Percentiles rank a stretch among this genome's conserved stretches.
phyloP scores from a whole-genome alignment of 2,329 filamentous ascomycete species.

The Aspergillus udagawae region DNA sequence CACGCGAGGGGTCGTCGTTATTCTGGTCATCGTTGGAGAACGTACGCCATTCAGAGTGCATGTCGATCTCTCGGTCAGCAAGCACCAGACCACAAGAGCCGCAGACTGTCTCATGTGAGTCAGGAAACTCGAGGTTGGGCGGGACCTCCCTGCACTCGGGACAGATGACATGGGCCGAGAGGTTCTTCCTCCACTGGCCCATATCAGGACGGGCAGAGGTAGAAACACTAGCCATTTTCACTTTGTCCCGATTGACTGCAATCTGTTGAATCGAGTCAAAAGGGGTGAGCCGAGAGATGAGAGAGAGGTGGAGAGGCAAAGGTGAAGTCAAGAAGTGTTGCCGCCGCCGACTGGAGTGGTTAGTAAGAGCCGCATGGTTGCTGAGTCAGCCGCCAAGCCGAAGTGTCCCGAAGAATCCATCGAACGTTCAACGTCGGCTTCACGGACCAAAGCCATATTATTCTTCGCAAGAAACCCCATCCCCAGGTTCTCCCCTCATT shows the following conservation, averaged over 20 bases:
- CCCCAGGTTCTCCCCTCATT: conserved; percentile 23
- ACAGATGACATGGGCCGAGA: conserved; percentile 81
- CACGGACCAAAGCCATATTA: conserved; percentile 16
- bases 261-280: conserved; percentile 22
- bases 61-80: conserved; percentile 87
- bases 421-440: conserved; percentile 22
- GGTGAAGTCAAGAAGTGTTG: conserved; percentile 5
- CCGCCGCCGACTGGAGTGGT: background rate
- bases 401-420: conserved; percentile 22
- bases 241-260: background rate
- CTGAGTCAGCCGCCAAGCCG: conserved; percentile 28
- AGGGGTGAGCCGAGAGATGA: conserved; percentile 9
- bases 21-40: conserved; percentile 98
- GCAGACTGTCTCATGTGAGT: conserved; percentile 89
- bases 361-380: conserved; percentile 18
- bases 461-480: conserved; percentile 9
- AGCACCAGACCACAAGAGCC: conserved; percentile 87
- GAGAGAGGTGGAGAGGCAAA: conserved; percentile 7
- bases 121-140: conserved; percentile 91
- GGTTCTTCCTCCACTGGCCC: conserved; percentile 69
- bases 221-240: conserved; percentile 37
- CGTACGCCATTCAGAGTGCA: conserved; percentile 95
- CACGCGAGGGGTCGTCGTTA: conserved; percentile 95
- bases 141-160: conserved; percentile 87
- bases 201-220: conserved; percentile 36